phyloP scores from a whole-genome alignment of 2,329 filamentous ascomycete genomes.

The Diaporthe capsici region DNA sequence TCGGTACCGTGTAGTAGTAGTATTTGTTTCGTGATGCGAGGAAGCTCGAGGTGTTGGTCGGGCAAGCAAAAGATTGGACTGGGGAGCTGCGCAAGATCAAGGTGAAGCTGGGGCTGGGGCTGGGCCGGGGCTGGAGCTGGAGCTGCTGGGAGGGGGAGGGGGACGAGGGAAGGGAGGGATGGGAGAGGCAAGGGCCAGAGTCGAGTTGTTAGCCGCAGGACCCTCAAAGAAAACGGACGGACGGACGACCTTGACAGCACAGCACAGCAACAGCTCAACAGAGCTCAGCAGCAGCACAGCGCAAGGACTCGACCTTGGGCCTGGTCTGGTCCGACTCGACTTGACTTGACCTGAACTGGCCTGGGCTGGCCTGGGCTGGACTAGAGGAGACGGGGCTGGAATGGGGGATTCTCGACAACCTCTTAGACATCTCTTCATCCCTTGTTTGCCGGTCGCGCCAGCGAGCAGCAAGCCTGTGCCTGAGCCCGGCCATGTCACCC shows the following conservation, averaged over 20 bases:
- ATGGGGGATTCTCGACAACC: slow-evolving; percentile 13
- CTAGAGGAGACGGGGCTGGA: slow-evolving; percentile 24
- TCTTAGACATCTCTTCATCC: slow-evolving; percentile 34
- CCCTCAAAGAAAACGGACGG: slow-evolving; percentile 24
- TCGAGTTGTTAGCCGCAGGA: slow-evolving; percentile 20
- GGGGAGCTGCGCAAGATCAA: slow-evolving; percentile 16
- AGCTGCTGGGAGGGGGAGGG: slow-evolving; percentile 3
- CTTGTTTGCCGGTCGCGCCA: slow-evolving; percentile 31
- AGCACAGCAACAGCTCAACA: slow-evolving; percentile 3
- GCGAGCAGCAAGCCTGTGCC: slow-evolving; percentile 21
- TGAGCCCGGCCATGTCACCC: slow-evolving; percentile 28
- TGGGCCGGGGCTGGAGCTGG: slow-evolving; percentile 5
- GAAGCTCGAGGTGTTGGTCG: background rate
- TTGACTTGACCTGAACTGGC: slow-evolving; percentile 11
- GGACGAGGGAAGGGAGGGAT: background rate
- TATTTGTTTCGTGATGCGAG: background rate
- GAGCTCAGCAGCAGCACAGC: background rate
- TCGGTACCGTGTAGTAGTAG: background rate
- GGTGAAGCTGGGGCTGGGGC: slow-evolving; percentile 2
- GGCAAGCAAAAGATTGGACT: slow-evolving; percentile 5
- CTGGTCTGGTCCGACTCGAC: slow-evolving; percentile 4
- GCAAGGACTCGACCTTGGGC: background rate
- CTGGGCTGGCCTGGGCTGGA: slow-evolving; percentile 2
- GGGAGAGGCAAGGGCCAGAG: background rate
- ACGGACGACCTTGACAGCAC: slow-evolving; percentile 6